Evolutionary conservation across 1,284 basidiomycete species (phyloP).

Genomic region (Melampsora larici-populina): DNA sequence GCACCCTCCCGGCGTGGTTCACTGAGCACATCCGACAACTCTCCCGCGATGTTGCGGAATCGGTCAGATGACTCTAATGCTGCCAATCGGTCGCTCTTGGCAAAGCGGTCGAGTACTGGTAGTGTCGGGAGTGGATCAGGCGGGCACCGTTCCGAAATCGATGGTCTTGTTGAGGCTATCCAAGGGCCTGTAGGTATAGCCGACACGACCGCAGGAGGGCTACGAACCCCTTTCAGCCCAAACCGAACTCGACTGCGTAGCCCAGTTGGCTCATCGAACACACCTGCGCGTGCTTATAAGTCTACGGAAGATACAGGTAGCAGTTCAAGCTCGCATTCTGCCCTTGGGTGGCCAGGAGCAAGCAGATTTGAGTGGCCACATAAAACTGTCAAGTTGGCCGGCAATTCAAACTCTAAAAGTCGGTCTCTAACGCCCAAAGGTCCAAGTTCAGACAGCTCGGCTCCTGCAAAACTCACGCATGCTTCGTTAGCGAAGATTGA

Average conservation of each 20-base stretch:
- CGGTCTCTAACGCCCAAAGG: background rate
- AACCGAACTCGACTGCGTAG: background rate
- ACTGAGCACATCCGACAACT: conserved; percentile 4
- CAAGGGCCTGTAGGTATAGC: background rate
- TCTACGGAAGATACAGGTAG: conserved; percentile 12
- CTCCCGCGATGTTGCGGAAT: background rate
- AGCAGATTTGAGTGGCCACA: conserved; percentile 2
- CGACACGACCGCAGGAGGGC: background rate
- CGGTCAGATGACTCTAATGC: background rate
- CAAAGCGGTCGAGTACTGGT: conserved; percentile 7
- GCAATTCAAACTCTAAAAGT: background rate
- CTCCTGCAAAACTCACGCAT: background rate
- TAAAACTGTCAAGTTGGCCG: background rate
- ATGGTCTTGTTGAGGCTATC: conserved; percentile 32
- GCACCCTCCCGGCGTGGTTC: background rate
- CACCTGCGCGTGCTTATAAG: background rate
- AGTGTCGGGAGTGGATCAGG: conserved; percentile 11
- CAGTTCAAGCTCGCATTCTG: conserved; percentile 13
- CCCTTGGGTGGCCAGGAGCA: background rate
- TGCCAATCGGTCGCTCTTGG: background rate
- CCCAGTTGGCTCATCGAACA: background rate
- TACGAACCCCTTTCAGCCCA: background rate
- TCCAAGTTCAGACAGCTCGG: background rate
- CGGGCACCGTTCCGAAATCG: conserved; percentile 15
- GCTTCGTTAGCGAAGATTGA: background rate